These are phyloP conservation scores for Closterium sp. DNA, from an alignment of 139 green algal genomes.

Conservation along the genomic window DNA sequence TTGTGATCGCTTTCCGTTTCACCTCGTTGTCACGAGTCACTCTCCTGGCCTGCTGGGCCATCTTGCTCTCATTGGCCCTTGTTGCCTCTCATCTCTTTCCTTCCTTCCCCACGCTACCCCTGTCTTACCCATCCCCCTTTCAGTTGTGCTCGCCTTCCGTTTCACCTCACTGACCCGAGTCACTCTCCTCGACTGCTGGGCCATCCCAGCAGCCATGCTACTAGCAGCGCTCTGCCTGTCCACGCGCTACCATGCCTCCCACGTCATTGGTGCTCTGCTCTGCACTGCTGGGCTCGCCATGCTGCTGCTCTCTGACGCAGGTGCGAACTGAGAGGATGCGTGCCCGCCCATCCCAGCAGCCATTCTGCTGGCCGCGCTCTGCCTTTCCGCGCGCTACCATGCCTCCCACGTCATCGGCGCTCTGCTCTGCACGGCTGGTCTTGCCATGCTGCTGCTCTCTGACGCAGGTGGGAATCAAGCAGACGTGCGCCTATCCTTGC, in stretches of 20 bases:
- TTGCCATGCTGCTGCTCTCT: conserved; percentile 66
- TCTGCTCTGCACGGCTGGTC: conserved; percentile 64
- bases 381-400: conserved; percentile 52
- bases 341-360: too few species aligned
- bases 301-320: too few species aligned
- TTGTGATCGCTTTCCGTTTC: neutral
- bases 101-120: neutral
- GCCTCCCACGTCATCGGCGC: conserved; percentile 61
- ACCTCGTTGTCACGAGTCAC: neutral
- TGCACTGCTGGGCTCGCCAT: neutral
- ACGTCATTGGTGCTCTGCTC: too few species aligned
- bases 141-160: conserved; percentile 65
- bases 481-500: conserved; percentile 74
- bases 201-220: conserved; percentile 66
- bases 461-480: neutral
- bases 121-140: neutral
- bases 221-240: conserved; percentile 47
- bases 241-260: neutral
- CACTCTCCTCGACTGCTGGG: conserved; percentile 76
- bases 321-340: neutral
- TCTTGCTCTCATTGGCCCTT: neutral
- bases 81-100: neutral
- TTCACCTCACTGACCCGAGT: conserved; percentile 80
- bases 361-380: too few species aligned
- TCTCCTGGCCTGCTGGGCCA: neutral